Conservation (phyloP, 2,329 filamentous ascomycete species). For the Paraphaeosphaeria sporulosa region DNA sequence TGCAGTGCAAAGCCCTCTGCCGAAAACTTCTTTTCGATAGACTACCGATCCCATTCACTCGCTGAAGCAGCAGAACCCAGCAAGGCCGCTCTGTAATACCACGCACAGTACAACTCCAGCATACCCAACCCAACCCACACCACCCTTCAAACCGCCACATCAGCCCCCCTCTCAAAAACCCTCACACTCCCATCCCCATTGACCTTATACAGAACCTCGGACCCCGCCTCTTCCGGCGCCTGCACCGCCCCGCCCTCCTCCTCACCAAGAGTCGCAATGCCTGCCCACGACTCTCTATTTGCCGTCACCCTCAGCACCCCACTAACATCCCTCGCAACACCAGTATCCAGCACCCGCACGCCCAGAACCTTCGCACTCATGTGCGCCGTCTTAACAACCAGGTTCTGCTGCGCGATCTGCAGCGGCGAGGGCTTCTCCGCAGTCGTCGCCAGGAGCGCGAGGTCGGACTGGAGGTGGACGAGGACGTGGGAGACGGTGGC, state of each 20-base stretch:
- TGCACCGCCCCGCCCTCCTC: constrained; percentile 17
- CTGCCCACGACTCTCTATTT: constrained; percentile 40
- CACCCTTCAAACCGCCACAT: constrained; percentile 15
- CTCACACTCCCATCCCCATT: constrained; percentile 78
- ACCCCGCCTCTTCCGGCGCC: neutral
- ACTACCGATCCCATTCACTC: too few species aligned
- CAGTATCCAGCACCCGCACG: constrained; percentile 81
- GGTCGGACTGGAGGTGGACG: constrained; percentile 74
- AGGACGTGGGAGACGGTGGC: constrained; percentile 72
- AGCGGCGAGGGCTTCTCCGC: constrained; percentile 57
- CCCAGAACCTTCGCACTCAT: constrained; percentile 75
- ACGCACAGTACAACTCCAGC: too few species aligned
- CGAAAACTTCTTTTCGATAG: too few species aligned
- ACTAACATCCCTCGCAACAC: constrained; percentile 88
- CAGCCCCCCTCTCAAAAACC: constrained; percentile 81
- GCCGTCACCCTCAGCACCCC: constrained; percentile 81
- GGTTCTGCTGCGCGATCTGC: constrained; percentile 49
- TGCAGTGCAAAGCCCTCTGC: too few species aligned
- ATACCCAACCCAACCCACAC: neutral
- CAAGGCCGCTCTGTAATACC: neutral
- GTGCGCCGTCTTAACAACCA: constrained; percentile 77
- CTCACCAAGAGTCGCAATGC: constrained; percentile 36
- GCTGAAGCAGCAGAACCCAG: neutral
- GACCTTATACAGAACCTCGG: constrained; percentile 82
- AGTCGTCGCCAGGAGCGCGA: constrained; percentile 66